These are phyloP conservation scores for Phytophthora litchii DNA, from an alignment of 352 stramenopile species.

Conservation along the genomic window DNA sequence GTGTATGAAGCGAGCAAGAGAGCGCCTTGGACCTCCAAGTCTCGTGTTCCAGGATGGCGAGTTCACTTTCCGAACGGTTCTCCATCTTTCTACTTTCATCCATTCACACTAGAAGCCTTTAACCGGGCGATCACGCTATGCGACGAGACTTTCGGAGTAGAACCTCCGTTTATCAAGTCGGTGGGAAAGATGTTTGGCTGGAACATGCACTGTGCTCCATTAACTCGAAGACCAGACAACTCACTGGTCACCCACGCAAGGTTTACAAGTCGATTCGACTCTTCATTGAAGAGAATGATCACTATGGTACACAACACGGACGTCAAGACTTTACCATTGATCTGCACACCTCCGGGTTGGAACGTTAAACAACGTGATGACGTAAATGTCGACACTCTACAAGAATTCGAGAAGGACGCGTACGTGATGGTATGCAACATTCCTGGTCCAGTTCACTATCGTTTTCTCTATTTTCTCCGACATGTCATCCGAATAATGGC, in stretches of 20 bases:
- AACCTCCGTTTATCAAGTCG: too few relatives aligned
- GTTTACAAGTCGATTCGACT: slow-evolving; percentile 9
- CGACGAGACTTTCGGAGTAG: slow-evolving; percentile 5
- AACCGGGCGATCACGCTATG: not conserved
- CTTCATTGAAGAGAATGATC: slow-evolving; percentile 9
- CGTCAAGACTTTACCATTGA: slow-evolving; percentile 25
- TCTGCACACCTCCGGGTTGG: slow-evolving; percentile 26
- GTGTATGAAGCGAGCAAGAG: too few relatives aligned
- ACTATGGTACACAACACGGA: too few relatives aligned
- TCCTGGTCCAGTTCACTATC: slow-evolving; percentile 5
- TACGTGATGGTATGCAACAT: slow-evolving; percentile 23
- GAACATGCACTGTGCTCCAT: slow-evolving; percentile 1
- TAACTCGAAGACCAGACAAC: slow-evolving; percentile 4
- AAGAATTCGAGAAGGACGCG: slow-evolving; percentile 28
- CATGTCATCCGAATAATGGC: slow-evolving; percentile 13
- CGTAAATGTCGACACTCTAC: slow-evolving; percentile 14
- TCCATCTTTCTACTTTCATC: slow-evolving; percentile 7
- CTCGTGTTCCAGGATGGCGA: too few relatives aligned
- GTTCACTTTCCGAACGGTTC: slow-evolving; percentile 1
- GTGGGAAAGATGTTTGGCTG: slow-evolving; percentile 5
- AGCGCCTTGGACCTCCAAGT: too few relatives aligned
- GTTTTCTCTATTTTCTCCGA: slow-evolving; percentile 31
- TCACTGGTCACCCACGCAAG: not conserved
- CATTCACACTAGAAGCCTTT: not conserved
- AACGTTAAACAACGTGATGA: slow-evolving; percentile 11